phyloP scores from a whole-genome alignment of 176 grass and related monocot genomes.

The Cenchrus americanus region DNA sequence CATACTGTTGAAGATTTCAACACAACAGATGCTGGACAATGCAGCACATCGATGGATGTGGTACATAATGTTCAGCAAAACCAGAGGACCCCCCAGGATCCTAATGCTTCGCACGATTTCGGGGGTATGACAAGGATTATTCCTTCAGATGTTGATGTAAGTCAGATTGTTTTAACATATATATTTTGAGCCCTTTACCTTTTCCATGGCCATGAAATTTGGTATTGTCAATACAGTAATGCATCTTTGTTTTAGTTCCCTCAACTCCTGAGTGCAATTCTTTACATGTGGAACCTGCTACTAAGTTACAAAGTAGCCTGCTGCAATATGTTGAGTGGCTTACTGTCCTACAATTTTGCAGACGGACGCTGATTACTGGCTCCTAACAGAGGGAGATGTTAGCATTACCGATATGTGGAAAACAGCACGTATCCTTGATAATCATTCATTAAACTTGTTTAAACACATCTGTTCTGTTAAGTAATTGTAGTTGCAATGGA shows the following conservation, averaged over 20 bases:
- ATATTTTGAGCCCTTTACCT: background rate
- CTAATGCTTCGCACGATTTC: constrained; percentile 68
- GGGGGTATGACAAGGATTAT: constrained; percentile 91
- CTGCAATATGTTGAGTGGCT: constrained; percentile 17
- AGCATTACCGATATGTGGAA: constrained; percentile 94
- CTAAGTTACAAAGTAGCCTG: background rate
- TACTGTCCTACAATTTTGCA: constrained; percentile 59
- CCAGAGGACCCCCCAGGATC: constrained; percentile 48
- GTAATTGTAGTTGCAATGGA: constrained; percentile 26
- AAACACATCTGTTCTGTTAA: constrained; percentile 11
- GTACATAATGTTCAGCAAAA: constrained; percentile 40
- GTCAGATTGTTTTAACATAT: constrained; percentile 4
- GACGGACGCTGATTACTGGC: constrained; percentile 95
- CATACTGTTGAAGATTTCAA: constrained; percentile 37
- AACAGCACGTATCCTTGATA: constrained; percentile 82
- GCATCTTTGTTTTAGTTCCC: constrained; percentile 19
- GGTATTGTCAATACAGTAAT: background rate
- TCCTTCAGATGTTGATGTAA: constrained; percentile 89
- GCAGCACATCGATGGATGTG: constrained; percentile 49
- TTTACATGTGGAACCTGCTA: background rate
- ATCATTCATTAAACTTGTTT: constrained; percentile 25
- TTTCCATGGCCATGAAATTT: background rate
- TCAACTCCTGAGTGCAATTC: constrained; percentile 12
- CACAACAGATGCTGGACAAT: constrained; percentile 42
- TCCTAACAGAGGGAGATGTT: constrained; percentile 79